phyloP scores from a whole-genome alignment of 2,329 filamentous ascomycete species.

The Penicillium capsulatum region DNA sequence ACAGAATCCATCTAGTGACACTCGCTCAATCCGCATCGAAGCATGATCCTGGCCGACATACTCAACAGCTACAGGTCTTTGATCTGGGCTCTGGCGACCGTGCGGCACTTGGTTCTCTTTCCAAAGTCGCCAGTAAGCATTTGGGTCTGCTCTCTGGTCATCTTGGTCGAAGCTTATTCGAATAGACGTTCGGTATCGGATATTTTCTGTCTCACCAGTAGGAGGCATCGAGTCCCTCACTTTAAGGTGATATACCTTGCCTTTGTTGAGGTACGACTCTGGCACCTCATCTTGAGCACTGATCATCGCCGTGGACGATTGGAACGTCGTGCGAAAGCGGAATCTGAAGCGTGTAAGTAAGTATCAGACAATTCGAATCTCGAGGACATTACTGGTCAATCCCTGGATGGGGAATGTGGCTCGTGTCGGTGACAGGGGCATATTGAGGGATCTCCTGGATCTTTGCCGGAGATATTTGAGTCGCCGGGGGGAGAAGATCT shows the following conservation, averaged over 20 bases:
- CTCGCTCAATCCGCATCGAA: conserved; percentile 62
- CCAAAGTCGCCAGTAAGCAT: conserved; percentile 79
- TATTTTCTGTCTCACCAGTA: conserved; percentile 53
- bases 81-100: conserved; percentile 83
- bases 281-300: background rate
- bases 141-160: conserved; percentile 75
- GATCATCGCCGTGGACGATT: conserved; percentile 44
- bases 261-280: conserved; percentile 6
- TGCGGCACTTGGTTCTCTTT: conserved; percentile 91
- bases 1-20: conserved; percentile 86
- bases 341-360: background rate
- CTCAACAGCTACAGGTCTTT: conserved; percentile 84
- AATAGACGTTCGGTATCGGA: conserved; percentile 78
- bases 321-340: conserved; percentile 2
- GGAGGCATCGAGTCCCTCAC: conserved; percentile 24
- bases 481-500: too few relatives aligned
- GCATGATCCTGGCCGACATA: conserved; percentile 67
- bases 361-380: background rate
- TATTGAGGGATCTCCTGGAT: too few relatives aligned
- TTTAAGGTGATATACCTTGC: conserved; percentile 1
- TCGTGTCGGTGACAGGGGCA: too few relatives aligned
- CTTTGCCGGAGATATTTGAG: too few relatives aligned
- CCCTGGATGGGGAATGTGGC: too few relatives aligned
- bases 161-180: conserved; percentile 92
- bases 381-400: too few relatives aligned